phyloP scores from a whole-genome alignment of 495 filamentous ascomycete species.

The Neurospora sublineolata region DNA sequence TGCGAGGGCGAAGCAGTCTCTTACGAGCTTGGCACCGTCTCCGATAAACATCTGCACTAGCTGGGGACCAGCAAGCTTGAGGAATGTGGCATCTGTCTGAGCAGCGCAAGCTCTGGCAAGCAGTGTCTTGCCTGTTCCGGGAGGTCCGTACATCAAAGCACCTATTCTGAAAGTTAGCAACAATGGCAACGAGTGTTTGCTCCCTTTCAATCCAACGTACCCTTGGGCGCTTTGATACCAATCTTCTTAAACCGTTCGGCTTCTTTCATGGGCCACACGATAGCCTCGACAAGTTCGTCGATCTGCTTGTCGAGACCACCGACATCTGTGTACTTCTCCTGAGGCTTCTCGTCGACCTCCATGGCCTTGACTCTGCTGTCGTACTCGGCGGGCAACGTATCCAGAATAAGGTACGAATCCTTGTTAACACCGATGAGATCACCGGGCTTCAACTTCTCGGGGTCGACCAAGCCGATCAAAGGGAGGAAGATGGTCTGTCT shows the following conservation, averaged over 20 bases:
- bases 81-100: constrained; percentile 96
- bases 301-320: constrained; percentile 98
- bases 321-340: constrained; percentile 97
- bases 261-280: constrained; percentile 99
- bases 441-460: constrained; percentile 80
- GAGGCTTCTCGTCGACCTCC: constrained; percentile 99
- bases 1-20: constrained; percentile 91
- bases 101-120: constrained; percentile 94
- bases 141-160: constrained; percentile 96
- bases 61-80: constrained; percentile 95
- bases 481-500: constrained; percentile 98
- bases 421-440: constrained; percentile 99
- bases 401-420: constrained; percentile 96
- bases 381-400: constrained; percentile 97
- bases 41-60: constrained; percentile 99
- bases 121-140: constrained; percentile 94
- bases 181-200: not conserved
- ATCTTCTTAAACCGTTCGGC: constrained; percentile 98
- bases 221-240: constrained; percentile 99
- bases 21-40: constrained; percentile 94
- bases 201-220: constrained; percentile 34
- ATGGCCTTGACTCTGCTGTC: constrained; percentile 99
- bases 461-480: constrained; percentile 93
- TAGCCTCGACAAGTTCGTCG: constrained; percentile 97
- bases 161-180: constrained; percentile 36